Evolutionary conservation across 768 basidiomycete species (phyloP), one percentile per base, ranked within the genome.

Genomic region (Suillus clintonianus): DNA sequence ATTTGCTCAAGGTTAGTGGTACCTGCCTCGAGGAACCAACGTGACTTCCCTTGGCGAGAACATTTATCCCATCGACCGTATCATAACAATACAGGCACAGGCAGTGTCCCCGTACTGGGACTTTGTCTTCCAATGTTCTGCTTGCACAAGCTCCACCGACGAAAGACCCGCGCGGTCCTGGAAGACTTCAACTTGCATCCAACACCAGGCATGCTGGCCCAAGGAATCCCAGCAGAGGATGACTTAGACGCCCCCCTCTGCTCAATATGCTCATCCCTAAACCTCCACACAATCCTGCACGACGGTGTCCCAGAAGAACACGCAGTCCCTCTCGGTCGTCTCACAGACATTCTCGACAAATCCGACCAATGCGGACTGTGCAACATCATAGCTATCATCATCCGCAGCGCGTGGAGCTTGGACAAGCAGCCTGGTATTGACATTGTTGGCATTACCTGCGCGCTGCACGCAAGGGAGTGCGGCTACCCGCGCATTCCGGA

Each of bases 251-350:
- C 36, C 9, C 19, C 62, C 34, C 41, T 62, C 24, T 64, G 63
- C 30, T 37, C 62, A 34, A 64, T 48, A n/a, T 64, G 63, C 50
- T 45, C 62, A n/a, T 4, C 60, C 17, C 37, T 63, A 34, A 5
- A 63, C 24, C 32, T 64, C 60, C 60, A 19, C 13, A 14, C 17
- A 19, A 53, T 63, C 39, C 39, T 64, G 5, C 50, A 61, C 3
- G 34, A 64, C 17, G 61, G 63, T 10, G 8, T 63, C 32, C 50
- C 14, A 22, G 11, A 50, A 48, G 30, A 63, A 36, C 15, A 24
- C 42, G 39, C 45, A 39, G 17, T 43, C 15, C 37, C n/a, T 9
- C 37, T 63, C 11, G 61, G 63, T 13, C 6, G 15, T 6, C 62
- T 64, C 34, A 36, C 27, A 36, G 47, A 42, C 22, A 65, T 59